Percentiles rank a stretch among this genome's conserved stretches.
Conservation (phyloP, 2,329 filamentous ascomycete species). For the Paraconiothyrium brasiliense region DNA sequence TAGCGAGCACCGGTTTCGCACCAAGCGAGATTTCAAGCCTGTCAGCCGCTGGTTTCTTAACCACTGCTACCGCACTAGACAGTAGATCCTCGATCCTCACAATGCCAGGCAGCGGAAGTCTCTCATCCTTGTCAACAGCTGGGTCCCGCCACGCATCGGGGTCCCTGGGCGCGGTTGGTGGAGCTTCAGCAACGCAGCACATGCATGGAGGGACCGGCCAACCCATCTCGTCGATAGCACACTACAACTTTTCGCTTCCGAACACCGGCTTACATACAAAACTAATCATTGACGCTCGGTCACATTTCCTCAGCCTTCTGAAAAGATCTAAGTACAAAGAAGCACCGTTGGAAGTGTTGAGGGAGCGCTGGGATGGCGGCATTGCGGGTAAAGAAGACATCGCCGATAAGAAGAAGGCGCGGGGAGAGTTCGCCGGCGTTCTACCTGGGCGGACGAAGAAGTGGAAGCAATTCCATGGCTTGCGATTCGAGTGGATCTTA, state of each 20-base stretch:
- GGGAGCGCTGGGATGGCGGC: slow-evolving; percentile 77
- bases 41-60: slow-evolving; percentile 73
- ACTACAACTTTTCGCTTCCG: slow-evolving; percentile 70
- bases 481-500: slow-evolving; percentile 76
- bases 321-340: slow-evolving; percentile 69
- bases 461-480: slow-evolving; percentile 76
- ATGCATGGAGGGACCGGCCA: slow-evolving; percentile 67
- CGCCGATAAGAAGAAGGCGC: slow-evolving; percentile 59
- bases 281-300: slow-evolving; percentile 68
- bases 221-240: slow-evolving; percentile 21
- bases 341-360: slow-evolving; percentile 68
- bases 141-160: slow-evolving; percentile 72
- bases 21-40: slow-evolving; percentile 64
- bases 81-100: slow-evolving; percentile 53
- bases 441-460: slow-evolving; percentile 70
- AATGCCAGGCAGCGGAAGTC: slow-evolving; percentile 51
- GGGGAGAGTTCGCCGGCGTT: slow-evolving; percentile 67
- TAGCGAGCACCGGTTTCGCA: slow-evolving; percentile 55
- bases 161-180: slow-evolving; percentile 74
- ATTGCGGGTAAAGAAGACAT: slow-evolving; percentile 58
- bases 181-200: slow-evolving; percentile 70
- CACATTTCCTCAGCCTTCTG: slow-evolving; percentile 69
- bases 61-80: slow-evolving; percentile 53
- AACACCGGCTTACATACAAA: slow-evolving; percentile 74
- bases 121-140: slow-evolving; percentile 70